Conservation (phyloP, 192 early-diverging fungal species). For the Pilaira anomala region DNA sequence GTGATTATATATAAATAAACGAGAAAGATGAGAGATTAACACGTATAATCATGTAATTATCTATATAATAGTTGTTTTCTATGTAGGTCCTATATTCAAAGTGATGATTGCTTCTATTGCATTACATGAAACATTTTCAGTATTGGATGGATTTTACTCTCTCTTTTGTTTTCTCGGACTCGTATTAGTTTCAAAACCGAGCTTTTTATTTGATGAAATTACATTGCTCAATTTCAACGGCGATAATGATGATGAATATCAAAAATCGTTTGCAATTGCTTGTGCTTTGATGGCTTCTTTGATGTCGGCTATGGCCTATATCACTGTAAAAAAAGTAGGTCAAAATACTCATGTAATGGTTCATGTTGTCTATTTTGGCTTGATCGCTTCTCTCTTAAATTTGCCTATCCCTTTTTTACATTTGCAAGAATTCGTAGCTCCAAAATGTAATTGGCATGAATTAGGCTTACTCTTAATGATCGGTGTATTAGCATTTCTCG, state of each 20-base stretch:
- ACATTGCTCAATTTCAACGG: not conserved
- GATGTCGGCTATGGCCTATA: conserved; percentile 62
- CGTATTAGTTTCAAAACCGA: conserved; percentile 55
- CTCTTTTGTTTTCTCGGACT: conserved; percentile 60
- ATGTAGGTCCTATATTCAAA: conserved; percentile 71
- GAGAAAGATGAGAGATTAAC: not conserved
- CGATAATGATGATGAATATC: not conserved
- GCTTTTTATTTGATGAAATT: conserved; percentile 32
- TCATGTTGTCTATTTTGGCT: conserved; percentile 77
- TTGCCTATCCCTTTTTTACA: conserved; percentile 37
- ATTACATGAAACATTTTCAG: conserved; percentile 61
- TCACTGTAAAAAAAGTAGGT: conserved; percentile 68
- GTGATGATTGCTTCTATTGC: conserved; percentile 58
- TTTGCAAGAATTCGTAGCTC: conserved; percentile 36
- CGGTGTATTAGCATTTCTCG: conserved; percentile 62
- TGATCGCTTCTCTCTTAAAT: conserved; percentile 49
- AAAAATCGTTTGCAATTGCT: conserved; percentile 34
- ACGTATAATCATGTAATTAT: not conserved
- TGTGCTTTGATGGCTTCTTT: conserved; percentile 57
- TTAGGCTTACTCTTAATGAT: conserved; percentile 20
- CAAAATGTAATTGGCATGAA: conserved; percentile 46
- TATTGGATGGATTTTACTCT: conserved; percentile 53
- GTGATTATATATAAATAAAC: not conserved
- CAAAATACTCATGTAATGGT: conserved; percentile 69
- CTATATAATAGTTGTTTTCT: conserved; percentile 58